Evolutionary conservation across 345 rosid genomes (phyloP).

Genomic region (Triadica sebifera): DNA sequence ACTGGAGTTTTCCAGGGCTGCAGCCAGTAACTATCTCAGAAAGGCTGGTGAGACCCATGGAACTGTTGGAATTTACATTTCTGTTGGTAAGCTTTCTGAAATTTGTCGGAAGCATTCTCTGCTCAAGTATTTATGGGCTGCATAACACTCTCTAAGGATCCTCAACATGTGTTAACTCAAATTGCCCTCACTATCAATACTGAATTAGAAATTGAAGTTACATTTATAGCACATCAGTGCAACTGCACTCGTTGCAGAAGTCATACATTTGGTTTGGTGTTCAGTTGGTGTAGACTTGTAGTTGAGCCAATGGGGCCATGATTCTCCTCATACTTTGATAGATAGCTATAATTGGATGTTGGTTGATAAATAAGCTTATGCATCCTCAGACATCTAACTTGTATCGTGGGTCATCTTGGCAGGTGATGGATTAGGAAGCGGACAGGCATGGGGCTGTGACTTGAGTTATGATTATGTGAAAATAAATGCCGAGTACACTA

Average conservation of each 20-base stretch:
- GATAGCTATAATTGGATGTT: not conserved
- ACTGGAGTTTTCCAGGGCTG: constrained; percentile 46
- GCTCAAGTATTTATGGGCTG: not conserved
- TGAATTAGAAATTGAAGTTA: not conserved
- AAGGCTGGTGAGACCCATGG: constrained; percentile 83
- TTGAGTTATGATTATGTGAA: constrained; percentile 83
- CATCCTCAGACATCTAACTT: not conserved
- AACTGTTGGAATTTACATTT: constrained; percentile 55
- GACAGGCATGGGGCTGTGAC: constrained; percentile 90
- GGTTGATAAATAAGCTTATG: not conserved
- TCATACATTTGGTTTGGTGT: not conserved
- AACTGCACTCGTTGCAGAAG: not conserved
- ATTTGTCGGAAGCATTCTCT: not conserved
- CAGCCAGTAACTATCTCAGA: constrained; percentile 67
- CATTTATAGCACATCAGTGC: not conserved
- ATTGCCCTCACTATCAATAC: too few relatives aligned
- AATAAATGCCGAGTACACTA: constrained; percentile 85
- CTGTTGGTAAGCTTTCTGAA: constrained; percentile 56
- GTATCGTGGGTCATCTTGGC: constrained; percentile 3
- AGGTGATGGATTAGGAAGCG: constrained; percentile 63
- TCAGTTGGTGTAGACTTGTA: not conserved
- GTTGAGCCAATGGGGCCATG: not conserved
- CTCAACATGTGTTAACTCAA: not conserved
- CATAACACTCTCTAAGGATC: not conserved
- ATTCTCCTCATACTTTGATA: not conserved